These are phyloP conservation scores for Circinella umbellata DNA, from an alignment of 371 early-diverging fungal genomes.

Conservation along the genomic window DNA sequence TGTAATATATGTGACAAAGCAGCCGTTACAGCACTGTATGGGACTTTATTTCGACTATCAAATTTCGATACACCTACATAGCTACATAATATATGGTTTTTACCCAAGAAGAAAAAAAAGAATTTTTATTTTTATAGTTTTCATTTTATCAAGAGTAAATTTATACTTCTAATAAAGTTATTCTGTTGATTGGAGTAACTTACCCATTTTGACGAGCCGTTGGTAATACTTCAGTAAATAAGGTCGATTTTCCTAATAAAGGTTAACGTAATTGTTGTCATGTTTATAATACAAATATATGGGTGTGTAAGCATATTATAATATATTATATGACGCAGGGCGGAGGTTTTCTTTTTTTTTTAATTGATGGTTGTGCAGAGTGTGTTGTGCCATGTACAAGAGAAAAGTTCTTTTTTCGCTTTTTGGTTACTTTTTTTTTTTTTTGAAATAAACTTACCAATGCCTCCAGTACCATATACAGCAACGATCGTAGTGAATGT, in stretches of 20 bases:
- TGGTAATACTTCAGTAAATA: conserved; percentile 41
- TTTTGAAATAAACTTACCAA: conserved; percentile 20
- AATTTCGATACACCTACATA: conserved; percentile 48
- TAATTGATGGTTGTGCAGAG: not conserved
- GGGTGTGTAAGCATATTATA: not conserved
- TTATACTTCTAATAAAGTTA: not conserved
- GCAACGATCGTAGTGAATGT: conserved; percentile 37
- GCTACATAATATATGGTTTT: conserved; percentile 11
- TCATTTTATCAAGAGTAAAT: not conserved
- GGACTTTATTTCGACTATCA: conserved; percentile 43
- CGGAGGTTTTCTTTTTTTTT: too few species aligned
- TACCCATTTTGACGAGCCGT: conserved; percentile 49
- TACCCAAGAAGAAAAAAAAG: not conserved
- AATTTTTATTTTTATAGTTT: not conserved
- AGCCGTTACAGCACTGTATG: conserved; percentile 42
- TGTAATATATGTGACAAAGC: conserved; percentile 48
- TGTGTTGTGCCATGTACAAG: not conserved
- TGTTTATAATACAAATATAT: not conserved
- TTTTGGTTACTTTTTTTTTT: too few species aligned
- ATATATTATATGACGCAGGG: too few species aligned
- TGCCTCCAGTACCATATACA: conserved; percentile 48
- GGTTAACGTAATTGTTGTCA: not conserved
- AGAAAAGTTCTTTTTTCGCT: too few species aligned
- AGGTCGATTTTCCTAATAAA: conserved; percentile 38
- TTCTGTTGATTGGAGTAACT: not conserved